Conservation (phyloP, 164 flowering plant species). For the Magnolia kwangsiensis region DNA sequence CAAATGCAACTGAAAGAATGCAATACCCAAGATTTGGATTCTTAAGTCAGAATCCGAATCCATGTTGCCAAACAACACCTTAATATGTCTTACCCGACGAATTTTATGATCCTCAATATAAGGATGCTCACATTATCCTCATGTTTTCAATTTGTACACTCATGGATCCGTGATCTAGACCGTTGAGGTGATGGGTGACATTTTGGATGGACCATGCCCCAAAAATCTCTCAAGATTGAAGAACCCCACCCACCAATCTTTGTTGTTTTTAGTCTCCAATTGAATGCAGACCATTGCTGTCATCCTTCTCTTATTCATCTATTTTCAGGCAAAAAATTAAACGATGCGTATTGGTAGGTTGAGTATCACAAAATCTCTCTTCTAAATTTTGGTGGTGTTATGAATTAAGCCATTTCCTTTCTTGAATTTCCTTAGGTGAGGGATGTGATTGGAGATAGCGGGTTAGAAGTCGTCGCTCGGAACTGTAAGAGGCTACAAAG, state of each 20-base stretch:
- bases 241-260: background rate
- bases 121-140: background rate
- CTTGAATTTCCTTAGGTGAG: conserved; percentile 29
- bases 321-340: background rate
- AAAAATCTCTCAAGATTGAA: background rate
- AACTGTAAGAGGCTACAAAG: conserved; percentile 53
- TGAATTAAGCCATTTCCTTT: background rate
- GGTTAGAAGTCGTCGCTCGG: conserved; percentile 52
- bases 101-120: background rate
- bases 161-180: background rate
- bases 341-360: background rate
- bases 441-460: conserved; percentile 71
- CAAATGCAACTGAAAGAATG: too few relatives aligned
- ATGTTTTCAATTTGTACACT: too few relatives aligned
- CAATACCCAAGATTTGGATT: too few relatives aligned
- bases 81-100: too few relatives aligned
- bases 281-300: background rate
- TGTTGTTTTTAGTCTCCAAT: too few relatives aligned
- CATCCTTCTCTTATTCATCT: too few relatives aligned
- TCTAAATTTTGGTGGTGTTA: background rate
- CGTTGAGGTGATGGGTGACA: background rate
- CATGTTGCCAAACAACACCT: too few relatives aligned
- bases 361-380: background rate
- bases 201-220: background rate
- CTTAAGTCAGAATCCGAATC: too few relatives aligned